These are phyloP conservation scores for Nymphaea colorata DNA, from an alignment of 164 flowering plant genomes.

Conservation along the genomic window DNA sequence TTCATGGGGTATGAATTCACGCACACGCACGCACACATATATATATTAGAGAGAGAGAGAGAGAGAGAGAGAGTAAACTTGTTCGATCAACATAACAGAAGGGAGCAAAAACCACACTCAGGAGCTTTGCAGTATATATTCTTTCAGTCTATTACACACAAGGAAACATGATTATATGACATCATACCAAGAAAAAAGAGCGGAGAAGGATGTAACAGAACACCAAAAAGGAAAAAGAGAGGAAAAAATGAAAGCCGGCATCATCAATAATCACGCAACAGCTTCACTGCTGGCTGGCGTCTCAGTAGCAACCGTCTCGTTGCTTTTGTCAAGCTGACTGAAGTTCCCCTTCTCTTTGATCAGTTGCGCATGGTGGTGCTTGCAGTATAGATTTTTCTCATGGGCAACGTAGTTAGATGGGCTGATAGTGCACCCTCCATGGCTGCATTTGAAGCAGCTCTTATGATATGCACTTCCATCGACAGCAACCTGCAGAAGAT, in stretches of 20 bases:
- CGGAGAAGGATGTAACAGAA: background rate
- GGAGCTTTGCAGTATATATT: background rate
- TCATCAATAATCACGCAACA: background rate
- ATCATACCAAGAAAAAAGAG: background rate
- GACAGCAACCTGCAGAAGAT: slow-evolving; percentile 49
- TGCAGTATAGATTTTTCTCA: slow-evolving; percentile 81
- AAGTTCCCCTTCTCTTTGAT: slow-evolving; percentile 87
- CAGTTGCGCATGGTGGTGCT: slow-evolving; percentile 83
- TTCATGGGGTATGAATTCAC: too few relatives aligned
- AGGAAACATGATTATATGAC: background rate
- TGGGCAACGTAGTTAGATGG: slow-evolving; percentile 93
- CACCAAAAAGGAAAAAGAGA: background rate
- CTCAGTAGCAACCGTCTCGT: slow-evolving; percentile 13
- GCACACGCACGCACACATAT: too few relatives aligned
- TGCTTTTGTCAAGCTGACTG: slow-evolving; percentile 65
- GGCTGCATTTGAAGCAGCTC: slow-evolving; percentile 86
- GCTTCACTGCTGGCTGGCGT: background rate
- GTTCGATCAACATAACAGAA: too few relatives aligned
- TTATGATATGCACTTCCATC: slow-evolving; percentile 75
- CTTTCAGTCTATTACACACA: background rate
- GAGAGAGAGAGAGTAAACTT: too few relatives aligned
- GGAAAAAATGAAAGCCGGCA: background rate
- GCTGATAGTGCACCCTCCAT: slow-evolving; percentile 87
- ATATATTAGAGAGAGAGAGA: too few relatives aligned
- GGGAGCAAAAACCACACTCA: background rate